Percentiles rank a stretch among this genome's conserved stretches.
These are phyloP conservation scores for Candida hungchunana DNA, from an alignment of 805 yeast genomes.

Conservation along the genomic window DNA sequence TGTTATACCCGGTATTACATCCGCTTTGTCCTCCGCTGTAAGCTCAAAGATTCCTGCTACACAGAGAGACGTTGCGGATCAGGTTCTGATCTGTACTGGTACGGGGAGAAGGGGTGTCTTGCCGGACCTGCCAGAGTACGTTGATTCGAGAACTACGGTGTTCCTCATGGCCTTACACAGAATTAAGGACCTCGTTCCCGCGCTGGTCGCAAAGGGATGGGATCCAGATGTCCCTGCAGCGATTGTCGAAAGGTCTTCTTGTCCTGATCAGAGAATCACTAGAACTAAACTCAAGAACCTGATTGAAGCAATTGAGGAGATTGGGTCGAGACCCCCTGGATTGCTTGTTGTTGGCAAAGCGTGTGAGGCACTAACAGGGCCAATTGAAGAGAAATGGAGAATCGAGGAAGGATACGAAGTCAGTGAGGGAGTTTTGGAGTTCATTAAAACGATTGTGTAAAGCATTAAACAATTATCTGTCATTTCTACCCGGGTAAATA, in stretches of 20 bases:
- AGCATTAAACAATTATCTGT: too few relatives aligned
- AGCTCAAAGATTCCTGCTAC: constrained; percentile 84
- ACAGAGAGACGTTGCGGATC: constrained; percentile 88
- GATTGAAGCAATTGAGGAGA: constrained; percentile 65
- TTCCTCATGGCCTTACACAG: constrained; percentile 90
- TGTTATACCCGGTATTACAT: constrained; percentile 85
- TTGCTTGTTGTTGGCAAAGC: constrained; percentile 77
- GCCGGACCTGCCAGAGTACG: constrained; percentile 75
- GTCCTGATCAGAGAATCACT: constrained; percentile 87
- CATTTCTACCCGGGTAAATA: too few relatives aligned
- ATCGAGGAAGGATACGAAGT: constrained; percentile 35
- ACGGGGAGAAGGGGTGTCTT: constrained; percentile 85
- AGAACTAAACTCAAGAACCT: constrained; percentile 66
- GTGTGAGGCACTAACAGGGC: constrained; percentile 46
- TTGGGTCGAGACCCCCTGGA: constrained; percentile 93
- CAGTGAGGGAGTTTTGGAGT: constrained; percentile 5
- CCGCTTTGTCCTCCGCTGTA: constrained; percentile 86
- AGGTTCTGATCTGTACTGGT: constrained; percentile 89
- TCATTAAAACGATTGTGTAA: background rate
- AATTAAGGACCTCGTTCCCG: constrained; percentile 43
- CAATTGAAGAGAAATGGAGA: constrained; percentile 23
- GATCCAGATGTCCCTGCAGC: constrained; percentile 70
- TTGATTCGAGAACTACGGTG: constrained; percentile 69
- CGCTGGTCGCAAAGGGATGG: constrained; percentile 60
- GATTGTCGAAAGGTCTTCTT: constrained; percentile 85